Base-by-base conservation (phyloP, 73 alveolate species). In the Effrenium voratum region DNA sequence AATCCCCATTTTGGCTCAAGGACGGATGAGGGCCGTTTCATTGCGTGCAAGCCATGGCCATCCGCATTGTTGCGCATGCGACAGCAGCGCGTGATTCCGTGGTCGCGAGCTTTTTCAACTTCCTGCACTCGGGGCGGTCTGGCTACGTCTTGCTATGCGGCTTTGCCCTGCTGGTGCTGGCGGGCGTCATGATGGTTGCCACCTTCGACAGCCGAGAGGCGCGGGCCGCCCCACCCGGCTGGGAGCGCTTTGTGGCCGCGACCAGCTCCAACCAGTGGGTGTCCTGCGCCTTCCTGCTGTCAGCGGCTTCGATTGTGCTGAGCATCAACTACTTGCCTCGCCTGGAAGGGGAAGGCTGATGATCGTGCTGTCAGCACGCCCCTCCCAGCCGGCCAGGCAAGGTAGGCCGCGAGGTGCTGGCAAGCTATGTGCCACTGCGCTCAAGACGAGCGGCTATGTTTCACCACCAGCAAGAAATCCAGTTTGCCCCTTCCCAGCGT, bases 41-140 rank as follows among this genome's bases (percentile, higher is more conserved):
- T n/a, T n/a, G n/a, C n/a, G n/a, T n/a, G n/a, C n/a, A n/a, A n/a
- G n/a, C n/a, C n/a, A n/a, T n/a, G n/a, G n/a, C n/a, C n/a, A n/a
- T n/a, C n/a, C n/a, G n/a, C n/a, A n/a, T n/a, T n/a, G n/a, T n/a
- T n/a, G n/a, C n/a, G n/a, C n/a, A 82, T 86, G 97, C 97, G 28
- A 87, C 97, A 26, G 97, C 97, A 30, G 97, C 97, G 34, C 97
- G 97, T 47, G 97, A 90, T 76, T 90, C 97, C 38, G 97, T 90
- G 88, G 97, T 90, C 52, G 66, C 97, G 32, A 70, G 83, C 57
- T 90, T 90, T 87, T 90, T 90, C 83, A 90, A 90, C 88, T 90
- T 90, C 57, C 97, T 90, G 24, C 97, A 90, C n/a, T 90, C 97
- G n/a, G 97, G 97, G 45, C 44, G 97, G 88, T 90, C 97, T 15